Evolutionary conservation across 176 grass and related monocot genomes (phyloP), one percentile per base, ranked within the genome.

Genomic region (Calamus simplicifolius): DNA sequence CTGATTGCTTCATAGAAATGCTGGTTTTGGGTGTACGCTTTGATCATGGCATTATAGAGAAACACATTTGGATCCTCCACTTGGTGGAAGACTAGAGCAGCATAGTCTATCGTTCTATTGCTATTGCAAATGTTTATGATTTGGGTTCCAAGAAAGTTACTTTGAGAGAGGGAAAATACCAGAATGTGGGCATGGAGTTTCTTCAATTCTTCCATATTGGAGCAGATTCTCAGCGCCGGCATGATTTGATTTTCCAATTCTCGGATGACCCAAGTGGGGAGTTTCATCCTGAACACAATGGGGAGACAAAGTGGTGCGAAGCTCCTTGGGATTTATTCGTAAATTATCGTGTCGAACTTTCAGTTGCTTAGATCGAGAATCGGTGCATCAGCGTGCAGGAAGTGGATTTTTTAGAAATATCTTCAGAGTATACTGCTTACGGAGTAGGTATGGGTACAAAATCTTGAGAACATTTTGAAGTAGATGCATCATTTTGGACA

Each of bases 21-120:
- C 19, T 62, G 28, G 57, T 68, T 85, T 69, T 89, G 82, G 35
- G 81, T 51, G 81, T 85, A 85, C 23, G 75, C 63, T 72, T 79
- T 89, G 62, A 89, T 85, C 81, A 85, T 26, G 35, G 82, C 78
- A 43, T 82, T 85, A 71, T 79, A 57, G 57, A 89, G 67, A 68
- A 81, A 76, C 18, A 75, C 49, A 62, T 79, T 82, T 19, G 86
- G 86, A 1, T 53, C 62, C 28, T 51, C 74, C 17, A 85, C 67
- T 2, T 69, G 78, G 49, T 30, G 12, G 71, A 89, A 82, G 10
- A 85, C 81, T 29, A 52, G 78, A 48, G 59, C 58, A 28, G 81
- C 78, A 81, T 89, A 79, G 1, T 60, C 67, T 57, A 66, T n/a
- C 35, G 71, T 73, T 61, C 63, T 59, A 68, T 75, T 64, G 66